These are phyloP conservation scores for Tuber calosporum DNA, from an alignment of 495 filamentous ascomycete species.

Conservation along the genomic window DNA sequence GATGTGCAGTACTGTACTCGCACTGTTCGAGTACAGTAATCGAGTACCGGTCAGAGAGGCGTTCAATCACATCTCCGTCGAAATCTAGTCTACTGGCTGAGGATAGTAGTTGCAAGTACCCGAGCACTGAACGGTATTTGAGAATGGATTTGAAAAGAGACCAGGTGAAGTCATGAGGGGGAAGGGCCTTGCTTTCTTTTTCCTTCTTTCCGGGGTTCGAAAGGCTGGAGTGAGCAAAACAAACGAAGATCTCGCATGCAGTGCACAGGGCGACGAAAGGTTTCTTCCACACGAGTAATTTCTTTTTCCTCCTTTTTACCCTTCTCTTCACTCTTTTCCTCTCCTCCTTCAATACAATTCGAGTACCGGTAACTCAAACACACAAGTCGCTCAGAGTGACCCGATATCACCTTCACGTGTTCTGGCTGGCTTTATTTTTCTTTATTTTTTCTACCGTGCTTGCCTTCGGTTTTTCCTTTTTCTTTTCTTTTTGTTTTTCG, in stretches of 20 bases:
- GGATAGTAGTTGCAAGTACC: too few relatives aligned
- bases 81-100: constrained; percentile 4
- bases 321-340: background rate
- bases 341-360: background rate
- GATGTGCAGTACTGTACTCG: too few relatives aligned
- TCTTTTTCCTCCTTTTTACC: background rate
- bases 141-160: background rate
- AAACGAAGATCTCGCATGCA: background rate
- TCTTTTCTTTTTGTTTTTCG: background rate
- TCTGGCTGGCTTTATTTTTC: background rate
- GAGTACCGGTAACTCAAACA: background rate
- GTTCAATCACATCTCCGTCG: background rate
- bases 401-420: background rate
- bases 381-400: background rate
- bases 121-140: background rate
- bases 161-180: constrained; percentile 4
- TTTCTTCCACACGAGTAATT: background rate
- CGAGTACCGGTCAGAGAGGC: constrained; percentile 4
- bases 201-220: background rate
- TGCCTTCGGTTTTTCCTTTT: too few relatives aligned
- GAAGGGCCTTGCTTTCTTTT: background rate
- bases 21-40: too few relatives aligned
- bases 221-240: background rate
- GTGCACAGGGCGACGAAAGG: background rate
- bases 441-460: too few relatives aligned